phyloP scores from a whole-genome alignment of 805 yeast genomes.

The Wickerhamiella alocasiicola region DNA sequence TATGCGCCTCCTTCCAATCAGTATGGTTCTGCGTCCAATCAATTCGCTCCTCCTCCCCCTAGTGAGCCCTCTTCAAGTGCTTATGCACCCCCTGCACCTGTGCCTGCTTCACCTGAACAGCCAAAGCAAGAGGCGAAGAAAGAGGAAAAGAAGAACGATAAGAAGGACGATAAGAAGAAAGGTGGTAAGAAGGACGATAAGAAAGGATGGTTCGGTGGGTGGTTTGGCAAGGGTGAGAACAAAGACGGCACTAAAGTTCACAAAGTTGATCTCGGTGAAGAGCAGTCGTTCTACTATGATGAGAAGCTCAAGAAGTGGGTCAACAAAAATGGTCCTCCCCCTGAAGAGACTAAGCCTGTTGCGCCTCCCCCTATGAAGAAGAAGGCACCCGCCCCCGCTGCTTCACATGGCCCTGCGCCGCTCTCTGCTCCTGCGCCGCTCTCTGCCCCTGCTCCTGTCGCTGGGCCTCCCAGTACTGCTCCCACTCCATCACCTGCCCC shows the following conservation, averaged over 20 bases:
- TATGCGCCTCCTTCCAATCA: constrained; percentile 7
- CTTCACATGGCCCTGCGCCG: background rate
- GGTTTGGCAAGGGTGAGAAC: constrained; percentile 39
- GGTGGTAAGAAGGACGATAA: constrained; percentile 19
- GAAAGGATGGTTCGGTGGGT: constrained; percentile 37
- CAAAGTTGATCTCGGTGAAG: constrained; percentile 77
- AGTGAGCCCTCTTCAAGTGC: constrained; percentile 3
- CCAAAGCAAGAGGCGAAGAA: constrained; percentile 12
- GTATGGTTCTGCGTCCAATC: constrained; percentile 7
- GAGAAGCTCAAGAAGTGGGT: constrained; percentile 82
- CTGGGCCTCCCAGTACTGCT: constrained; percentile 5
- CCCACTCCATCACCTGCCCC: constrained; percentile 15
- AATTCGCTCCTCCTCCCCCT: constrained; percentile 12
- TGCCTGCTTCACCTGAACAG: constrained; percentile 8
- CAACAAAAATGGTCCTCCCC: constrained; percentile 44
- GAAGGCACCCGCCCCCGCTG: constrained; percentile 18
- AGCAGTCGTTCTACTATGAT: constrained; percentile 63
- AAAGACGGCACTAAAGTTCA: constrained; percentile 53
- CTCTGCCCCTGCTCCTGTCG: constrained; percentile 7
- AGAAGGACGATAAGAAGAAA: constrained; percentile 20
- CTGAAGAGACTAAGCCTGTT: constrained; percentile 28
- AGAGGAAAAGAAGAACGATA: constrained; percentile 17
- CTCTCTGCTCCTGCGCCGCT: background rate
- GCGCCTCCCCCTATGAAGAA: constrained; percentile 57
- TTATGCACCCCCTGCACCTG: constrained; percentile 5